These are phyloP conservation scores for Naematelia encephala DNA, from an alignment of 768 basidiomycete species.

Conservation along the genomic window DNA sequence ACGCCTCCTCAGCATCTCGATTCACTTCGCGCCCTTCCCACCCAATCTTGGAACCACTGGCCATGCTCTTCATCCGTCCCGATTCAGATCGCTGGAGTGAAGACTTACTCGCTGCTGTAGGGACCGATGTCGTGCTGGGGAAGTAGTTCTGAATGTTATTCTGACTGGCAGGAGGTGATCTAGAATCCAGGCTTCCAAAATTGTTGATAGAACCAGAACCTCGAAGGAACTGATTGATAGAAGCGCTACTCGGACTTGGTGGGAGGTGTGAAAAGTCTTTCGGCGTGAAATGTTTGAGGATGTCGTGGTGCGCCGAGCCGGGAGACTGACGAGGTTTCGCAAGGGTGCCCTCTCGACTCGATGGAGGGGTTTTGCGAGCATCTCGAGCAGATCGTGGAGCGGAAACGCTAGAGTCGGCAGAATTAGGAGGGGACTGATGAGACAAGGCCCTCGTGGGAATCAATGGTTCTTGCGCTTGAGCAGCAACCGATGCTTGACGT, in stretches of 20 bases:
- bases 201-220: slow-evolving; percentile 43
- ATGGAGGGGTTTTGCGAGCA: slow-evolving; percentile 29
- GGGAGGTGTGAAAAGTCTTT: slow-evolving; percentile 82
- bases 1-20: slow-evolving; percentile 80
- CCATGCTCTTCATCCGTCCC: slow-evolving; percentile 10
- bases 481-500: slow-evolving; percentile 17
- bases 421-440: slow-evolving; percentile 27
- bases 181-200: slow-evolving; percentile 21
- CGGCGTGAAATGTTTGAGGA: slow-evolving; percentile 63
- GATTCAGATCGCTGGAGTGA: slow-evolving; percentile 31
- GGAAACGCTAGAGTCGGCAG: slow-evolving; percentile 31
- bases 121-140: slow-evolving; percentile 41
- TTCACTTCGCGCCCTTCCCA: slow-evolving; percentile 67
- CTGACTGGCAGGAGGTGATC: slow-evolving; percentile 17
- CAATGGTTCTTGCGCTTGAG: neutral
- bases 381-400: slow-evolving; percentile 14
- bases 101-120: neutral
- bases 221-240: slow-evolving; percentile 76
- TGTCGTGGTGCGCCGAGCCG: slow-evolving; percentile 43
- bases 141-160: slow-evolving; percentile 16
- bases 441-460: slow-evolving; percentile 16
- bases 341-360: slow-evolving; percentile 4
- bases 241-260: slow-evolving; percentile 84
- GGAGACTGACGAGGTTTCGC: slow-evolving; percentile 18
- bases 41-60: slow-evolving; percentile 6